These are phyloP conservation scores for Vitis hybrid DNA, from an alignment of 177 flowering plant species.

Conservation along the genomic window DNA sequence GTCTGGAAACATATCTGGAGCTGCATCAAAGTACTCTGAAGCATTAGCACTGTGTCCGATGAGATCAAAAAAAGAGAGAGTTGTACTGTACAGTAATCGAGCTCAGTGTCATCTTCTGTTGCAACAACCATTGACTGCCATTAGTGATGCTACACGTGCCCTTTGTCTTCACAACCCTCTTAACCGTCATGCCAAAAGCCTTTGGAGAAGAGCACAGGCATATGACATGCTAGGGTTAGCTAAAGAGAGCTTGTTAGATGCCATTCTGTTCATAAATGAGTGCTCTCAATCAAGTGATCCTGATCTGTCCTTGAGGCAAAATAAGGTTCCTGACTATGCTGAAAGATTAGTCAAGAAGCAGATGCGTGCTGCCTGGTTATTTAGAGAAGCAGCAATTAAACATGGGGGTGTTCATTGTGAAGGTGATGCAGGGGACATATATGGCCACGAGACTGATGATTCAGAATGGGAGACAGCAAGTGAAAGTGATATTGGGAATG, in stretches of 20 bases:
- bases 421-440: slow-evolving; percentile 61
- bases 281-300: slow-evolving; percentile 93
- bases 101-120: slow-evolving; percentile 93
- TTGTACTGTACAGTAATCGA: slow-evolving; percentile 87
- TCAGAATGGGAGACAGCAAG: slow-evolving; percentile 99
- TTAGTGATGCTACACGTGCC: slow-evolving; percentile 95
- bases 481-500: slow-evolving; percentile 93
- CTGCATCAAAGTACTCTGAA: slow-evolving; percentile 93
- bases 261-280: slow-evolving; percentile 90
- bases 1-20: slow-evolving; percentile 91
- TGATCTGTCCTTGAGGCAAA: slow-evolving; percentile 77
- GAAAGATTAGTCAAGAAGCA: slow-evolving; percentile 91
- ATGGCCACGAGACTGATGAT: slow-evolving; percentile 81
- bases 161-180: slow-evolving; percentile 89
- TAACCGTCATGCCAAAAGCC: slow-evolving; percentile 94
- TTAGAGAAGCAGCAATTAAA: slow-evolving; percentile 86
- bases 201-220: slow-evolving; percentile 99
- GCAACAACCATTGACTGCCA: slow-evolving; percentile 90
- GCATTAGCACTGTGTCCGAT: slow-evolving; percentile 88
- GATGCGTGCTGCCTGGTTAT: slow-evolving; percentile 98
- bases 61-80: slow-evolving; percentile 89
- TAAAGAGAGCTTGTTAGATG: slow-evolving; percentile 96
- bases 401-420: slow-evolving; percentile 83
- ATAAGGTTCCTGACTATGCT: slow-evolving; percentile 93
- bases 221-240: slow-evolving; percentile 97